phyloP scores from a whole-genome alignment of 176 grass and related monocot species.

The Cymbopogon citratus region DNA sequence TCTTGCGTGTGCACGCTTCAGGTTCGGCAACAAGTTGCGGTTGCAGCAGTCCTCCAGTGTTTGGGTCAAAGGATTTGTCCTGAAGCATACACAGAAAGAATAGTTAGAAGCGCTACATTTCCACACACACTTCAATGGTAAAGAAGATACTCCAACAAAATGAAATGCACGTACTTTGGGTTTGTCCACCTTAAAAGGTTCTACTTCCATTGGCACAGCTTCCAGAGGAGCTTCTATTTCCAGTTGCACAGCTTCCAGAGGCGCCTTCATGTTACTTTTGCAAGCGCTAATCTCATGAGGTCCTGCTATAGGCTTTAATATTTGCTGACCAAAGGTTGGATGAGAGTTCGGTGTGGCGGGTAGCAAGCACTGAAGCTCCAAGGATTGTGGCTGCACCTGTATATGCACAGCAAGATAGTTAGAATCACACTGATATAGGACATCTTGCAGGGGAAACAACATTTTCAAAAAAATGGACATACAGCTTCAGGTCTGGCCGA shows the following conservation, averaged over 20 bases:
- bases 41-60: not conserved
- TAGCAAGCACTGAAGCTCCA: not conserved
- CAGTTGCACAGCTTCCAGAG: not conserved
- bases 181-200: not conserved
- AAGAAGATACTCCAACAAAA: not conserved
- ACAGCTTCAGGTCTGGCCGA: not conserved
- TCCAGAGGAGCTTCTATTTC: not conserved
- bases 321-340: not conserved
- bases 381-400: constrained; percentile 10
- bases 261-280: not conserved
- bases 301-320: not conserved
- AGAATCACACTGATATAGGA: not conserved
- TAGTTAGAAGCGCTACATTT: constrained; percentile 10
- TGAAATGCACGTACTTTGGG: not conserved
- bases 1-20: not conserved
- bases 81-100: constrained; percentile 6
- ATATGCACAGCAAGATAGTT: not conserved
- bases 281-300: not conserved
- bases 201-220: not conserved
- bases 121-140: not conserved
- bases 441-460: not conserved
- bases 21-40: not conserved
- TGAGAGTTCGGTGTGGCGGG: constrained; percentile 1
- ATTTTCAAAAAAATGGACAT: not conserved
- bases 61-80: constrained; percentile 27